Base-by-base conservation (phyloP, 257 asterid species). In the Nicotiana obtusifolia region DNA sequence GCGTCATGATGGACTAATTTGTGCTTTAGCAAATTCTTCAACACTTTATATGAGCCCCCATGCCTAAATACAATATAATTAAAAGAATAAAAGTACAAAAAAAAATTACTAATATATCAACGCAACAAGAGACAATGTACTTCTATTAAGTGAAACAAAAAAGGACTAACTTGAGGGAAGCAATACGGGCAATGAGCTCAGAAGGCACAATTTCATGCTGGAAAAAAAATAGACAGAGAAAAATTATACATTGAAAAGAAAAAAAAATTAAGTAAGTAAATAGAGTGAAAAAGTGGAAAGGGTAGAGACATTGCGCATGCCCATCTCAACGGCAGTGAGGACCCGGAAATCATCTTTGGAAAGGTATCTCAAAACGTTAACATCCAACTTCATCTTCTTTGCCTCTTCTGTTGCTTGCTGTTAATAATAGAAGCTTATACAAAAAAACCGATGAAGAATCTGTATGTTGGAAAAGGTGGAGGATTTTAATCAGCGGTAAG, bases 311-410 rank as follows among this genome's bases (percentile, higher is more conserved):
- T 95, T 95, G 83, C 98, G 97, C 99, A 93, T 92, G 41, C 99
- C 99, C 99, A 95, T 87, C 79, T 95, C 99, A 67, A 95, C 98
- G 9, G 99, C 98, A 3, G 99, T 95, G 56, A 95, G 97, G 84
- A 91, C 96, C 90, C 99, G 88, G 82, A 95, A 95, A 81, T 95
- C 99, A 86, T 95, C 99, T 84, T 87, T 95, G 59, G 98, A 89
- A 44, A 95, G 95, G 82, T 92, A 92, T 52, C 99, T 84, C 90
- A 95, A 82, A 14, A 89, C 97, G 26, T 93, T 66, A 71, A 95
- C 99, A 61, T 95, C 93, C 87, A 95, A 78, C 95, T 95, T 95
- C 99, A 93, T 95, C 81, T 53, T 95, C 81, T 53, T 88, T 33
- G 13, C 22, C 82, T 81, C 19, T 67, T 10, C 20, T 41, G 66